Conservation (phyloP, 2,329 filamentous ascomycete species). For the Epichloe glyceriae region DNA sequence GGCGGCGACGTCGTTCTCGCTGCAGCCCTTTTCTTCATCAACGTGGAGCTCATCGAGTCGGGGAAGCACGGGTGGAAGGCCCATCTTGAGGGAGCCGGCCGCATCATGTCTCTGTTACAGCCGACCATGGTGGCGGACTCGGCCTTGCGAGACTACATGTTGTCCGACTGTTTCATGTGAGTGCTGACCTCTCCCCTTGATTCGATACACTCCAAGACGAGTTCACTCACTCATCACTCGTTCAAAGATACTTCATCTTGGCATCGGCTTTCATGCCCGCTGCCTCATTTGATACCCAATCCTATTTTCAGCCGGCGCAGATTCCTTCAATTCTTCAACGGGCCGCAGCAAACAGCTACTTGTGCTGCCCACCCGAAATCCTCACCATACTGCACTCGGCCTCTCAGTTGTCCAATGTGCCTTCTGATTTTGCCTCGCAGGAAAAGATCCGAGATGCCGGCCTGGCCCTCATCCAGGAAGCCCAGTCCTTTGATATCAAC, state of each 20-base stretch:
- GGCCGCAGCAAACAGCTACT: conserved; percentile 31
- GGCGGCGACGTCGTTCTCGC: conserved; percentile 30
- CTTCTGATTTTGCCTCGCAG: conserved; percentile 13
- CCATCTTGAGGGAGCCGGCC: conserved; percentile 32
- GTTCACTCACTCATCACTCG: not conserved
- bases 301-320: conserved; percentile 24
- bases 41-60: conserved; percentile 36
- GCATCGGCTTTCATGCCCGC: conserved; percentile 30
- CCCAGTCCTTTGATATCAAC: conserved; percentile 26
- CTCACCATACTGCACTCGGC: conserved; percentile 31
- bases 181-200: conserved; percentile 5
- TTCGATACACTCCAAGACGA: not conserved
- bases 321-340: conserved; percentile 25
- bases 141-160: conserved; percentile 29
- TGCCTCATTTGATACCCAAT: conserved; percentile 15
- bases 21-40: conserved; percentile 35
- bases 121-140: conserved; percentile 20
- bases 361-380: conserved; percentile 32
- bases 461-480: conserved; percentile 22
- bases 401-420: conserved; percentile 24
- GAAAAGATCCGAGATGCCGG: conserved; percentile 19
- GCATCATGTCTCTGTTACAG: conserved; percentile 29
- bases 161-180: conserved; percentile 35
- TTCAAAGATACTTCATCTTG: conserved; percentile 29
- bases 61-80: conserved; percentile 34